A percentile compares a stretch with the other conserved stretches of the same genome.
Conservation (phyloP, 192 early-diverging fungal species). For the Podila epigama region DNA sequence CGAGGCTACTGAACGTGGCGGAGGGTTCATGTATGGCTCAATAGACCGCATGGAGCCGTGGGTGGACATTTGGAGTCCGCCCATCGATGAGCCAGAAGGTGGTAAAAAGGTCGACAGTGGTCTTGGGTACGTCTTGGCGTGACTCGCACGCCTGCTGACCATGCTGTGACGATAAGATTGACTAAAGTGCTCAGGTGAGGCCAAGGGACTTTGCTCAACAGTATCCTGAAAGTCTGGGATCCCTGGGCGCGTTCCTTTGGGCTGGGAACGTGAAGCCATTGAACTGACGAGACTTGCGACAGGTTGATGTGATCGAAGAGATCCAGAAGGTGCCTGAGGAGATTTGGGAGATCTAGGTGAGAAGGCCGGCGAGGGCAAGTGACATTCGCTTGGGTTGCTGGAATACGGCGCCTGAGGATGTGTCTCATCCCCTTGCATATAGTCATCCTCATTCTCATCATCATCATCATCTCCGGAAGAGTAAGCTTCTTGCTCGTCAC, state of each 20-base stretch:
- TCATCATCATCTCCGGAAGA: neutral
- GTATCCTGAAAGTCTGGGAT: neutral
- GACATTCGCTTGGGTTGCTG: neutral
- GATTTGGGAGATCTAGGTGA: slow-evolving; percentile 5
- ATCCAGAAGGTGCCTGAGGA: neutral
- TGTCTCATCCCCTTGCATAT: neutral
- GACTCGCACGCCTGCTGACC: neutral
- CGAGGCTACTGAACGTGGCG: neutral
- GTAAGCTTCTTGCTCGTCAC: neutral
- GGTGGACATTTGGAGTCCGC: neutral
- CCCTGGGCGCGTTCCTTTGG: neutral
- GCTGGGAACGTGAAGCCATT: neutral
- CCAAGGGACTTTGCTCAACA: neutral
- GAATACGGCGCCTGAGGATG: neutral
- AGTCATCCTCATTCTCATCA: neutral
- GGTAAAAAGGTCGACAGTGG: neutral
- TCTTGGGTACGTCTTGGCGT: neutral
- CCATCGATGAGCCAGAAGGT: too few relatives aligned
- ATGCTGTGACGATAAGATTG: neutral
- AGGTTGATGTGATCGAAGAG: too few relatives aligned
- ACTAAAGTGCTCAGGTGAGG: neutral
- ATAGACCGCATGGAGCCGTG: slow-evolving; percentile 18
- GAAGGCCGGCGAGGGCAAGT: slow-evolving; percentile 35
- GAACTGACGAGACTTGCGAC: neutral
- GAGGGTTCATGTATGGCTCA: slow-evolving; percentile 24